Percentiles rank a stretch among this genome's conserved stretches.
Conservation (phyloP, 306 rosid species). For the Ammopiptanthus mongolicus region DNA sequence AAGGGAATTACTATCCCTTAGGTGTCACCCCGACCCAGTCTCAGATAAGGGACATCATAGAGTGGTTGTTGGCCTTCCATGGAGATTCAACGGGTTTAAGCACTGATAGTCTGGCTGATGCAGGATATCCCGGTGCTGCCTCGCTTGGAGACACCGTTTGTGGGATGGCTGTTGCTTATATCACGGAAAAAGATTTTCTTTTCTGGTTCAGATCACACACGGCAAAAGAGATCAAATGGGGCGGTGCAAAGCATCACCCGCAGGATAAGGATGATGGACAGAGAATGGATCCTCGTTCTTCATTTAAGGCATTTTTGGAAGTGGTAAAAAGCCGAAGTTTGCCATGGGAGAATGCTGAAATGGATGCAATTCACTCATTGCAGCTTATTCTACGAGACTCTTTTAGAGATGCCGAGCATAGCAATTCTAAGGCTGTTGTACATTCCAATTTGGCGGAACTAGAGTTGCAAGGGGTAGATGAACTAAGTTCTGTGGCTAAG, state of each 20-base stretch:
- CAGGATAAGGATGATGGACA: conserved; percentile 97
- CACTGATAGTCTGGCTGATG: conserved; percentile 93
- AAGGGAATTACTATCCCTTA: conserved; percentile 57
- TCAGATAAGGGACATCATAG: conserved; percentile 80
- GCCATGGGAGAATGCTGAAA: conserved; percentile 94
- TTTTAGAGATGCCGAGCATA: conserved; percentile 56
- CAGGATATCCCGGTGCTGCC: conserved; percentile 89
- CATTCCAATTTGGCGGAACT: conserved; percentile 42
- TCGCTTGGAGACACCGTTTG: conserved; percentile 90
- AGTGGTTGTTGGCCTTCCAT: conserved; percentile 79
- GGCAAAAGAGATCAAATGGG: conserved; percentile 91
- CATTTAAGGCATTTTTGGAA: conserved; percentile 93
- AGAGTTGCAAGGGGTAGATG: conserved; percentile 79
- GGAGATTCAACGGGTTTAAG: conserved; percentile 95
- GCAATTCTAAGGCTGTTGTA: conserved; percentile 67
- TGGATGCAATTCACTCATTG: conserved; percentile 98
- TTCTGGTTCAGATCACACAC: conserved; percentile 98
- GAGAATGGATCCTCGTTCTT: conserved; percentile 98
- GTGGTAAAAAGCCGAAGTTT: conserved; percentile 94
- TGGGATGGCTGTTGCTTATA: conserved; percentile 96
- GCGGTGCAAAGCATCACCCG: conserved; percentile 99
- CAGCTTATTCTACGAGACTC: conserved; percentile 94
- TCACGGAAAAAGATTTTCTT: conserved; percentile 69
- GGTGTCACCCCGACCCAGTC: conserved; percentile 81
- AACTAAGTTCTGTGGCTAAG: conserved; percentile 93